Evolutionary conservation across 2,329 filamentous ascomycete species (phyloP).

Genomic region (Bipolaris victoriae): DNA sequence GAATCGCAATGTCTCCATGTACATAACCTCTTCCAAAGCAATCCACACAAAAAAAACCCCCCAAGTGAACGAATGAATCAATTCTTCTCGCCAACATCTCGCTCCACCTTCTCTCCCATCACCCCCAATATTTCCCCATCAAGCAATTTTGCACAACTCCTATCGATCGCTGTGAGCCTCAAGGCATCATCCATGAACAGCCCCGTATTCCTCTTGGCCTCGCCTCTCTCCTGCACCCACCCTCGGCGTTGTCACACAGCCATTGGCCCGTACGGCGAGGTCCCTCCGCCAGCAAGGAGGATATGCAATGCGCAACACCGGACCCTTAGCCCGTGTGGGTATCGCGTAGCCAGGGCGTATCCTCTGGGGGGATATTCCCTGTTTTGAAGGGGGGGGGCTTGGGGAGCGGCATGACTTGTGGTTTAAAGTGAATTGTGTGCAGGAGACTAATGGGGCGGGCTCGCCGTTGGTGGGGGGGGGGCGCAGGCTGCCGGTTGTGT

Average conservation of each 20-base stretch:
- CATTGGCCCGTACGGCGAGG: neutral
- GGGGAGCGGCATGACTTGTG: neutral
- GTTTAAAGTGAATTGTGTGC: constrained; percentile 3
- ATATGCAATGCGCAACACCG: neutral
- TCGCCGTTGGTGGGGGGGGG: constrained; percentile 3
- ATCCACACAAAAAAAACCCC: too few relatives aligned
- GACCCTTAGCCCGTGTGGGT: neutral
- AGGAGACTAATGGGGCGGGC: neutral
- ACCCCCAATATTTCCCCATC: constrained; percentile 10
- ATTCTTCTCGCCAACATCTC: neutral
- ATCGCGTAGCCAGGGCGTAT: neutral
- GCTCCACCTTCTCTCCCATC: neutral
- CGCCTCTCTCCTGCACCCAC: neutral
- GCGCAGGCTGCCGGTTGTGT: neutral
- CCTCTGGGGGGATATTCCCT: constrained; percentile 12
- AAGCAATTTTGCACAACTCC: constrained; percentile 9
- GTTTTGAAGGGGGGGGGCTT: neutral
- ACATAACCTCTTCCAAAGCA: neutral
- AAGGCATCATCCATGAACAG: constrained; percentile 28
- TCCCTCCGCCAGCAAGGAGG: neutral
- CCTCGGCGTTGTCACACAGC: constrained; percentile 1
- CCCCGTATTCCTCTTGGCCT: neutral
- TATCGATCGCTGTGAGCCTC: constrained; percentile 24
- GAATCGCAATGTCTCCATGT: too few relatives aligned
- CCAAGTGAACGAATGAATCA: too few relatives aligned